phyloP scores from a whole-genome alignment of 169 alveolate species.

The Plasmodium berghei region DNA sequence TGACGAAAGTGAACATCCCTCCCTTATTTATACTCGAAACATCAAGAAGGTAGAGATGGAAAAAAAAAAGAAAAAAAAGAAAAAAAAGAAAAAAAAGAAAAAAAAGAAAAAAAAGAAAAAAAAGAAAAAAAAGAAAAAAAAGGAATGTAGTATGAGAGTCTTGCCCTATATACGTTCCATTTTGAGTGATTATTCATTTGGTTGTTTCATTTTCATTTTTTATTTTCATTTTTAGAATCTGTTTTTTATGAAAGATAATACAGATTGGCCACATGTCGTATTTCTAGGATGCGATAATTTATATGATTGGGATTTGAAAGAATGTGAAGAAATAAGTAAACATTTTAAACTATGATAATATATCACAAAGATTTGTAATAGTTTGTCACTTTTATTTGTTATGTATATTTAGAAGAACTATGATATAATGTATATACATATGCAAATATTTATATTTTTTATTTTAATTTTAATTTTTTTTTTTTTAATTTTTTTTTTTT shows the following conservation, averaged over 20 bases:
- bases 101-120: neutral
- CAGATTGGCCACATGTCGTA: conserved; percentile 64
- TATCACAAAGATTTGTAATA: no score
- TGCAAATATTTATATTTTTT: no score
- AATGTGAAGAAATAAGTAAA: conserved; percentile 36
- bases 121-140: neutral
- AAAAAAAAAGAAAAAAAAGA: neutral
- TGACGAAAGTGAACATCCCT: conserved; percentile 7
- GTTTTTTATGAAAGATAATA: conserved; percentile 47
- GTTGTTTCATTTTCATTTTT: neutral
- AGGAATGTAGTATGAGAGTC: neutral
- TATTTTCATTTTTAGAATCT: conserved; percentile 29
- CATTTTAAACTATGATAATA: conserved; percentile 29
- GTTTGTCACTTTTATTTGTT: neutral
- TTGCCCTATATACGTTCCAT: no score
- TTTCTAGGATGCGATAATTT: conserved; percentile 51
- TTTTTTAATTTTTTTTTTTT: no score
- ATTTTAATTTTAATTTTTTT: no score
- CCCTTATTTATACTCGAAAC: conserved; percentile 23
- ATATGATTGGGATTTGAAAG: conserved; percentile 48
- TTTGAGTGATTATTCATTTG: neutral
- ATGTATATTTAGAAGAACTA: no score
- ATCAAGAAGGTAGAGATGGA: conserved; percentile 18
- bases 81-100: neutral
- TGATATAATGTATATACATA: no score